phyloP scores from a whole-genome alignment of 2,329 filamentous ascomycete genomes.

The Trichoderma atroviride region DNA sequence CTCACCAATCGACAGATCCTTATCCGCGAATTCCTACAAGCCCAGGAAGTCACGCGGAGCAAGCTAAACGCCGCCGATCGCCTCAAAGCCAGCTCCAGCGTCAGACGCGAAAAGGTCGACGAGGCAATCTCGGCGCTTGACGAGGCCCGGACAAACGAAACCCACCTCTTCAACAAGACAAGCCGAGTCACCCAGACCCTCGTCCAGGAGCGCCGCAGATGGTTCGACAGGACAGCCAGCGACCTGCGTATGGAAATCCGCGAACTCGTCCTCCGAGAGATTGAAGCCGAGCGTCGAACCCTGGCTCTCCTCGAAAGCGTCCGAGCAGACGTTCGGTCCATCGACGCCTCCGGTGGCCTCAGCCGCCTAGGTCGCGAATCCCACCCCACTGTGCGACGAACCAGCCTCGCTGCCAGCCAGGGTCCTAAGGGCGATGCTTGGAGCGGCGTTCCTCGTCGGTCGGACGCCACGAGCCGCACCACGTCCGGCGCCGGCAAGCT shows the following conservation, averaged over 20 bases:
- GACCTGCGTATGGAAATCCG: constrained; percentile 83
- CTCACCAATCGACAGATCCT: constrained; percentile 97
- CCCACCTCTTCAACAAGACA: constrained; percentile 81
- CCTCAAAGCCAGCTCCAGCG: constrained; percentile 81
- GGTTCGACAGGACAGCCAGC: constrained; percentile 84
- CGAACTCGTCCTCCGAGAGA: constrained; percentile 92
- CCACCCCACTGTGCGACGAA: constrained; percentile 73
- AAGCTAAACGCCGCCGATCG: constrained; percentile 86
- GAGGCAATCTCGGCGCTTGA: constrained; percentile 92
- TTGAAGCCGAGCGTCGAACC: constrained; percentile 90
- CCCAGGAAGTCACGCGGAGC: constrained; percentile 80
- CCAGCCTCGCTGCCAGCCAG: constrained; percentile 82
- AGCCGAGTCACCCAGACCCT: constrained; percentile 87
- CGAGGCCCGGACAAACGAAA: constrained; percentile 81
- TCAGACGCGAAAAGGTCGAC: constrained; percentile 93
- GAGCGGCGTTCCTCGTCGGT: constrained; percentile 87
- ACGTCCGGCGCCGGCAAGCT: constrained; percentile 65
- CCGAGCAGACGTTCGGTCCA: constrained; percentile 87
- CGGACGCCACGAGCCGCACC: constrained; percentile 76
- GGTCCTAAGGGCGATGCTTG: constrained; percentile 98
- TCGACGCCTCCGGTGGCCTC: constrained; percentile 87
- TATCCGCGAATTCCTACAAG: constrained; percentile 87
- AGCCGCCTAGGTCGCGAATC: constrained; percentile 86
- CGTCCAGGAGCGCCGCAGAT: constrained; percentile 82
- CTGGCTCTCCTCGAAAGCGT: constrained; percentile 92